phyloP scores from a whole-genome alignment of 2,329 filamentous ascomycete species.

The Clonostachys chloroleuca region DNA sequence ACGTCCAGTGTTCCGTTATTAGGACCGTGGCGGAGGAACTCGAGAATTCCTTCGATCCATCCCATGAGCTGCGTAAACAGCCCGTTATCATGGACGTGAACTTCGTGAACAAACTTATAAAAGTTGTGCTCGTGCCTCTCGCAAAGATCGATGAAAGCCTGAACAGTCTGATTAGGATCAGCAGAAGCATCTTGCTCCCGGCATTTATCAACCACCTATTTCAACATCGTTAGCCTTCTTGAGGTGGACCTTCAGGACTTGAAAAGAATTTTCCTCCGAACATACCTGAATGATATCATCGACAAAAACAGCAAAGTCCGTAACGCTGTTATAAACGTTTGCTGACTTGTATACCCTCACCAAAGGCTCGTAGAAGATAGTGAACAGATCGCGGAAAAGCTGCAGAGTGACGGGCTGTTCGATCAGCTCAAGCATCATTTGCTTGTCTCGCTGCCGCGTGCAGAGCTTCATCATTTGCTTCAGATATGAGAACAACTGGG shows the following conservation, averaged over 20 bases:
- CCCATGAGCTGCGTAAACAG: slow-evolving; percentile 95
- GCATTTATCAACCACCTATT: slow-evolving; percentile 59
- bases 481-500: slow-evolving; percentile 87
- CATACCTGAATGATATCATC: slow-evolving; percentile 84
- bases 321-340: slow-evolving; percentile 96
- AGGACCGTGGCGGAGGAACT: slow-evolving; percentile 86
- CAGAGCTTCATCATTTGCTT: slow-evolving; percentile 94
- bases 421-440: slow-evolving; percentile 93
- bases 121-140: slow-evolving; percentile 93
- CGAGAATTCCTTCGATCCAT: slow-evolving; percentile 93
- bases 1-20: slow-evolving; percentile 85
- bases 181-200: slow-evolving; percentile 78
- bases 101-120: slow-evolving; percentile 98
- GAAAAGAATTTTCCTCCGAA: not conserved
- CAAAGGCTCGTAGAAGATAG: slow-evolving; percentile 97
- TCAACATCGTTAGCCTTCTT: not conserved
- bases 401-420: slow-evolving; percentile 97
- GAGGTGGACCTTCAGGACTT: not conserved
- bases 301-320: slow-evolving; percentile 89
- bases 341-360: slow-evolving; percentile 97
- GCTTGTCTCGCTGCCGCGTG: slow-evolving; percentile 88
- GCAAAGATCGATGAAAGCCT: slow-evolving; percentile 96
- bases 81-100: slow-evolving; percentile 94
- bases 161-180: slow-evolving; percentile 96
- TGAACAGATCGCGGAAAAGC: slow-evolving; percentile 92